Percentiles rank a stretch among this genome's conserved stretches.
These are phyloP conservation scores for Lindgomyces ingoldianus DNA, from an alignment of 495 filamentous ascomycete genomes.

Conservation along the genomic window DNA sequence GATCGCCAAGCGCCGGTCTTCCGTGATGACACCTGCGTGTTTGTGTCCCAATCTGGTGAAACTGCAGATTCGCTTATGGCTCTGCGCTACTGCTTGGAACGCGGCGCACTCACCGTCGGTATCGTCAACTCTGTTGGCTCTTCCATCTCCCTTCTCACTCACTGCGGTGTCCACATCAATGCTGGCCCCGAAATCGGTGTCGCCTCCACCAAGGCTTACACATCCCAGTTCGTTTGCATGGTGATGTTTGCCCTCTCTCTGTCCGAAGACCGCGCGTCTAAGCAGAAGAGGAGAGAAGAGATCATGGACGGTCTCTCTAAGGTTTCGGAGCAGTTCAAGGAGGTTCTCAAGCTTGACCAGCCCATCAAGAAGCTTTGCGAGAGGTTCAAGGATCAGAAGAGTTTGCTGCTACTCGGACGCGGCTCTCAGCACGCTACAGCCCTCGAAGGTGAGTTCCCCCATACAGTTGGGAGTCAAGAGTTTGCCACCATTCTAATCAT, in stretches of 20 bases:
- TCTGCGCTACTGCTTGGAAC: slow-evolving; percentile 93
- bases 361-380: slow-evolving; percentile 89
- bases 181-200: slow-evolving; percentile 98
- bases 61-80: slow-evolving; percentile 98
- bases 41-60: slow-evolving; percentile 97
- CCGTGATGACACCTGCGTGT: slow-evolving; percentile 98
- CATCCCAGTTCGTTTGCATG: slow-evolving; percentile 98
- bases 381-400: slow-evolving; percentile 97
- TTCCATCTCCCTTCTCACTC: slow-evolving; percentile 94
- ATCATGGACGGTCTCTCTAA: slow-evolving; percentile 91
- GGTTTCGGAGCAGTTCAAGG: slow-evolving; percentile 86
- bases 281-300: slow-evolving; percentile 87
- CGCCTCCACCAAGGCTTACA: slow-evolving; percentile 98
- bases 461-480: not conserved
- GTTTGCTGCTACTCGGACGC: slow-evolving; percentile 85
- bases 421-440: slow-evolving; percentile 96
- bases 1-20: slow-evolving; percentile 98
- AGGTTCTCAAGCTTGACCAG: slow-evolving; percentile 85
- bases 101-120: slow-evolving; percentile 93
- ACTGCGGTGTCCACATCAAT: slow-evolving; percentile 99
- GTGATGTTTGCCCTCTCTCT: slow-evolving; percentile 98
- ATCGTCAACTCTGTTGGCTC: slow-evolving; percentile 98
- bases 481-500: slow-evolving; percentile 26
- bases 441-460: slow-evolving; percentile 67
- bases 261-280: slow-evolving; percentile 92